Base-by-base conservation (phyloP, 164 flowering plant genomes). In the Piper longum region DNA sequence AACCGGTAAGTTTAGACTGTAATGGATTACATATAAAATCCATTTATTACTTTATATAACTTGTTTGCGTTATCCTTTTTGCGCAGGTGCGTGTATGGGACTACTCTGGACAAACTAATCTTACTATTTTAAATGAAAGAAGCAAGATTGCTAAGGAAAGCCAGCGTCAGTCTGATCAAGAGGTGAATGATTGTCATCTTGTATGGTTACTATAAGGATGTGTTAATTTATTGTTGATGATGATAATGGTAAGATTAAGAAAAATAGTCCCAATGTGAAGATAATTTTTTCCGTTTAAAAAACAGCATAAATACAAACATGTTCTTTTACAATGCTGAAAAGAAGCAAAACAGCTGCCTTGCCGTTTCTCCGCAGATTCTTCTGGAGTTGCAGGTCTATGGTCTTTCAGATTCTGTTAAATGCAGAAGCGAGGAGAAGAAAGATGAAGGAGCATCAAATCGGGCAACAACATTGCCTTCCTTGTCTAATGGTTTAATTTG, bases 341-440 rank as follows among this genome's bases (percentile, higher is more conserved):
- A 57, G 42, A 57, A 57, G 40, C 18, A 57, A 41, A 56, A 56
- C 16, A 26, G 26, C 59, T 62, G 59, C 39, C 66, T 43, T 19
- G 52, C 9, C 59, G 16, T 26, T 73, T 56, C 19, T 71, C 6
- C 64, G 64, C 79, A 93, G 99, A 72, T 84, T 70, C 73, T 86
- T 42, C 73, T 93, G 73, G 90, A 86, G 73, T 74, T 93, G 74
- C 99, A 93, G 82, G 82, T 93, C 44, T 93, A 90, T 75, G 96
- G 95, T 16, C 75, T 88, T 66, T 84, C 96, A 66, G 97, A 88
- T 76, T 75, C 83, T 59, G 64, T 76, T 56, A 86, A 78, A 67
- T 62, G 81, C 71, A 83, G 72, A 72, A 59, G 36, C 59, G 88
- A 85, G 69, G 84, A 75, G 42, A 80, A 75, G 74, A 85, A 83